These are phyloP conservation scores for Spizellomyces punctatus DNA, from an alignment of 192 early-diverging fungal species.

Conservation along the genomic window DNA sequence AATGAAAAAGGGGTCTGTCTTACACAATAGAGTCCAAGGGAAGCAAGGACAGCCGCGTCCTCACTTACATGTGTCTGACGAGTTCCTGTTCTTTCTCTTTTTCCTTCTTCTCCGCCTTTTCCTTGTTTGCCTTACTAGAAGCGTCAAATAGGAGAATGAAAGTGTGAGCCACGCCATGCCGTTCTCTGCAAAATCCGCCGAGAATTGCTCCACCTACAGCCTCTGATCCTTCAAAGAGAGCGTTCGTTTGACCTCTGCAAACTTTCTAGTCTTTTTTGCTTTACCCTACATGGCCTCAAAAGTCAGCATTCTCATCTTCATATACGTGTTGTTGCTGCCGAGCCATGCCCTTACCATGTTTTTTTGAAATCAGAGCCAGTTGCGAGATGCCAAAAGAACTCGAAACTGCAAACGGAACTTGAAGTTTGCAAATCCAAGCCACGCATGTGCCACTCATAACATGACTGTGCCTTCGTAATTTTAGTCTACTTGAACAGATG, in stretches of 20 bases:
- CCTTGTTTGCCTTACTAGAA: slow-evolving; percentile 51
- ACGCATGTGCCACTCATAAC: too few species aligned
- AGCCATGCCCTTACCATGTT: too few species aligned
- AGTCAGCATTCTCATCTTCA: too few species aligned
- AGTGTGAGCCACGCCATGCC: background rate
- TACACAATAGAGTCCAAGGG: background rate
- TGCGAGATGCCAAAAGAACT: too few species aligned
- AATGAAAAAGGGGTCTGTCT: background rate
- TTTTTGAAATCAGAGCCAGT: too few species aligned
- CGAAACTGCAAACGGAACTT: too few species aligned
- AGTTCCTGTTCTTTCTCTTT: slow-evolving; percentile 69
- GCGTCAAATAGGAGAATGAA: background rate
- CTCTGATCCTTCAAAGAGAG: slow-evolving; percentile 89
- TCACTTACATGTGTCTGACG: slow-evolving; percentile 74
- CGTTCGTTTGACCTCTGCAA: slow-evolving; percentile 92
- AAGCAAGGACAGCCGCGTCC: background rate
- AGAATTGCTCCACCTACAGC: slow-evolving; percentile 60
- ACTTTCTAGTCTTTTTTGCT: slow-evolving; percentile 90
- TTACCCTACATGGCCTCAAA: slow-evolving; percentile 47
- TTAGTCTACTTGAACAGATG: too few species aligned
- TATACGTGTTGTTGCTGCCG: too few species aligned
- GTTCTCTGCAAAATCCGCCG: background rate
- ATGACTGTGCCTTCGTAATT: too few species aligned
- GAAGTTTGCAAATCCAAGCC: too few species aligned
- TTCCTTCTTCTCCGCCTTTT: slow-evolving; percentile 70